Conservation (phyloP, 2,329 filamentous ascomycete species). For the Gliomastix tumulicola region DNA sequence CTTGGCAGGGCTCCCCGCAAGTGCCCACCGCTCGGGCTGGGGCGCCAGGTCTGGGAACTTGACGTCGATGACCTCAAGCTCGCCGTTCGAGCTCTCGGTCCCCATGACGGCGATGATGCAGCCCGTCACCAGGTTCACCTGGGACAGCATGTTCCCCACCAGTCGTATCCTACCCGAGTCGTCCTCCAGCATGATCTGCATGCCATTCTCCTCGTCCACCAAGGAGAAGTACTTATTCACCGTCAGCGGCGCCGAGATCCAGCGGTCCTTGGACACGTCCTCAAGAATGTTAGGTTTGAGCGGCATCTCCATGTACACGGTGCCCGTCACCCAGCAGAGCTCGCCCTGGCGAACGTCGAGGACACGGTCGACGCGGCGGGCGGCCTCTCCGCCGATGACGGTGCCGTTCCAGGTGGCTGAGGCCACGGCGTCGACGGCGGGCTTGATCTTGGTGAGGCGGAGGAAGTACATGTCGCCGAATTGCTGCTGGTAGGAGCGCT, state of each 20-base stretch:
- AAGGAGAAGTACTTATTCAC: slow-evolving; percentile 70
- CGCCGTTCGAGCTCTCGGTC: slow-evolving; percentile 85
- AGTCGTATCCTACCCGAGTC: slow-evolving; percentile 84
- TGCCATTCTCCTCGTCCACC: slow-evolving; percentile 46
- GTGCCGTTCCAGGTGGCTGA: slow-evolving; percentile 70
- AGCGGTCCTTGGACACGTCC: slow-evolving; percentile 90
- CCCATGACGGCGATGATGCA: slow-evolving; percentile 93
- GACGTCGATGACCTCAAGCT: slow-evolving; percentile 87
- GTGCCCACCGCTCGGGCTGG: slow-evolving; percentile 73
- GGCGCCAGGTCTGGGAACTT: slow-evolving; percentile 80
- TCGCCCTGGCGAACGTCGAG: slow-evolving; percentile 93
- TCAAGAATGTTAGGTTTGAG: slow-evolving; percentile 94
- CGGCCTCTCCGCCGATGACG: slow-evolving; percentile 69
- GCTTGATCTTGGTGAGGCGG: slow-evolving; percentile 80
- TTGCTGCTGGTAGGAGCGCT: slow-evolving; percentile 82
- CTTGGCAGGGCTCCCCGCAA: slow-evolving; percentile 39
- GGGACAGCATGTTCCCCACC: slow-evolving; percentile 61
- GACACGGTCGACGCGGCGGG: slow-evolving; percentile 75
- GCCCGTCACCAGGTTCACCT: slow-evolving; percentile 76
- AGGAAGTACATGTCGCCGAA: slow-evolving; percentile 98
- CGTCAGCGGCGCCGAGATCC: slow-evolving; percentile 75
- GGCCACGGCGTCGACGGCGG: slow-evolving; percentile 69
- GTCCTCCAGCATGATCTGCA: slow-evolving; percentile 85
- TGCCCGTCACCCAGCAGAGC: slow-evolving; percentile 91
- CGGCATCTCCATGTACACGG: slow-evolving; percentile 95